A percentile compares a stretch with the other conserved stretches of the same genome.
Conservation (phyloP, 306 rosid species). For the Cyamopsis tetragonoloba region DNA sequence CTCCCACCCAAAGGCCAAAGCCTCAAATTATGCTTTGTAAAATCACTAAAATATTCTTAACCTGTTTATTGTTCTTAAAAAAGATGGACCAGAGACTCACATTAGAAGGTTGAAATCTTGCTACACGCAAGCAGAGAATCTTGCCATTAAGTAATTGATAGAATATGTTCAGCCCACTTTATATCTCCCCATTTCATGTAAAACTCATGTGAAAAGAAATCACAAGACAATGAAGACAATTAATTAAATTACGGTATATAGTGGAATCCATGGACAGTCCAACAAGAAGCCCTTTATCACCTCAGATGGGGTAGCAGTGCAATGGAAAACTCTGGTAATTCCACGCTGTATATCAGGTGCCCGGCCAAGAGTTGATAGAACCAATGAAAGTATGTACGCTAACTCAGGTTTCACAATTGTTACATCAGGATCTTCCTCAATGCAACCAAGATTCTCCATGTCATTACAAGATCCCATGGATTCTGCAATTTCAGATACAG, state of each 20-base stretch:
- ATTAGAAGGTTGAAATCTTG: background rate
- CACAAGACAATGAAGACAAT: slow-evolving; percentile 11
- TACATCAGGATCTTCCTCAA: slow-evolving; percentile 40
- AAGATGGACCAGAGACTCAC: slow-evolving; percentile 12
- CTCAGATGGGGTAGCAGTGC: slow-evolving; percentile 84
- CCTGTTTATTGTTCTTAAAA: slow-evolving; percentile 8
- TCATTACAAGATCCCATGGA: slow-evolving; percentile 70
- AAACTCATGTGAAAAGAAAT: background rate
- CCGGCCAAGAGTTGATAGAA: slow-evolving; percentile 66
- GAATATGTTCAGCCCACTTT: slow-evolving; percentile 13
- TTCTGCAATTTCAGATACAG: slow-evolving; percentile 83
- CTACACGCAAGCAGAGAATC: slow-evolving; percentile 7
- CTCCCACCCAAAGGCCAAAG: slow-evolving; percentile 3
- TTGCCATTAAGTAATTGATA: slow-evolving; percentile 2
- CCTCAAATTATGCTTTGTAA: background rate
- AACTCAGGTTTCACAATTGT: slow-evolving; percentile 45
- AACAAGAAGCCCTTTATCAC: slow-evolving; percentile 41
- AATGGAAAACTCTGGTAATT: slow-evolving; percentile 81
- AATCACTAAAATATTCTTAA: background rate
- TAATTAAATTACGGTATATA: slow-evolving; percentile 4
- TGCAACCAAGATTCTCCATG: slow-evolving; percentile 30
- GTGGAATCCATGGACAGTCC: slow-evolving; percentile 8
- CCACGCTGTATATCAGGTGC: slow-evolving; percentile 90
- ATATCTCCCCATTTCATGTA: slow-evolving; percentile 15
- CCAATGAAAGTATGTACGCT: slow-evolving; percentile 56